Conservation (phyloP, 2,329 filamentous ascomycete genomes). For the Hawksworthiomyces lignivorus region DNA sequence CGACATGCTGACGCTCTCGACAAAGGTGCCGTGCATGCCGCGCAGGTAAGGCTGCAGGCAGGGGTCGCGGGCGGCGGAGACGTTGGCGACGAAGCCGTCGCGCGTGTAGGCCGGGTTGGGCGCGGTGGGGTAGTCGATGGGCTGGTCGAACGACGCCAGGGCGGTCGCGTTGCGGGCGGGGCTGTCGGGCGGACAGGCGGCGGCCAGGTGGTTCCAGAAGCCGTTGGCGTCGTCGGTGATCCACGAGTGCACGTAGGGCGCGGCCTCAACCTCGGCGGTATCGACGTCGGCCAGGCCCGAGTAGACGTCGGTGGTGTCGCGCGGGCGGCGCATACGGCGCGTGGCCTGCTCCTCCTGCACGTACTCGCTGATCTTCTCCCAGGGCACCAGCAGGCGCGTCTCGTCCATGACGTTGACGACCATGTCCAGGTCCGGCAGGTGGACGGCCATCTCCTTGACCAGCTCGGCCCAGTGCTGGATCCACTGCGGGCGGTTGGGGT, state of each 20-base stretch:
- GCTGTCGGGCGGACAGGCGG: slow-evolving; percentile 49
- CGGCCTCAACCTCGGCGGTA: slow-evolving; percentile 16
- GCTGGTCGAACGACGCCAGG: slow-evolving; percentile 26
- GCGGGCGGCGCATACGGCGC: slow-evolving; percentile 34
- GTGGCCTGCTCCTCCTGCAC: slow-evolving; percentile 38
- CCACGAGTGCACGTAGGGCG: slow-evolving; percentile 39
- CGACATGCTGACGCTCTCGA: slow-evolving; percentile 40
- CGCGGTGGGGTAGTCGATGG: slow-evolving; percentile 8
- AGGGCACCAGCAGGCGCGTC: slow-evolving; percentile 51
- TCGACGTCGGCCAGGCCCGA: slow-evolving; percentile 33
- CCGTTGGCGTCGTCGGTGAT: slow-evolving; percentile 31
- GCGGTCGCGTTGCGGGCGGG: slow-evolving; percentile 31
- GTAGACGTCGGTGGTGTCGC: slow-evolving; percentile 35
- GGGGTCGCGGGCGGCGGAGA: slow-evolving; percentile 45
- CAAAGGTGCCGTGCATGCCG: slow-evolving; percentile 44
- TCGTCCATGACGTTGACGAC: slow-evolving; percentile 58
- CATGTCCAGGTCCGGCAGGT: slow-evolving; percentile 58
- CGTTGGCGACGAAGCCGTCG: slow-evolving; percentile 45
- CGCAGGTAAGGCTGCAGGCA: slow-evolving; percentile 44
- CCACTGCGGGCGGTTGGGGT: slow-evolving; percentile 33
- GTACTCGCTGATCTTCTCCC: slow-evolving; percentile 44
- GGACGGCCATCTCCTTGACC: slow-evolving; percentile 40
- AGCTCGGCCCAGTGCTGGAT: slow-evolving; percentile 39
- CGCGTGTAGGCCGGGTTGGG: slow-evolving; percentile 21
- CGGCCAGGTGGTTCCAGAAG: slow-evolving; percentile 53